Conservation (phyloP, 371 early-diverging fungal species). For the Vairimorpha apis region DNA sequence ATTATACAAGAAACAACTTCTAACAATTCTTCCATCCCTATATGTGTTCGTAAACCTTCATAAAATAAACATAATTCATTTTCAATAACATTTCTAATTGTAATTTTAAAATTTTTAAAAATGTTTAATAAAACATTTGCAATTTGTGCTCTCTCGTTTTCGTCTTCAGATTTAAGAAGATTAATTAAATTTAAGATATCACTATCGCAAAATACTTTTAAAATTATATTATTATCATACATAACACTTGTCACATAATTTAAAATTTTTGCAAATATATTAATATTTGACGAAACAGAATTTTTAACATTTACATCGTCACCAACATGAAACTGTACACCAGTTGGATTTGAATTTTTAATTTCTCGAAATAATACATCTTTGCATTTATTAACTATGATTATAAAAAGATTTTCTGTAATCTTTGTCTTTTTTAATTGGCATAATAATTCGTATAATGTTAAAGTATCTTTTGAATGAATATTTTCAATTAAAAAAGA, state of each 20-base stretch:
- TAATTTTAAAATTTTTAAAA: not conserved
- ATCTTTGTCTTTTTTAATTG: not conserved
- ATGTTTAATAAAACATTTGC: not conserved
- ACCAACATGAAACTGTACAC: not conserved
- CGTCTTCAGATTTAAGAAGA: conserved; percentile 14
- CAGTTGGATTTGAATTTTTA: conserved; percentile 1
- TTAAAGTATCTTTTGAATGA: conserved; percentile 5
- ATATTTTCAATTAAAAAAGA: too few relatives aligned
- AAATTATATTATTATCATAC: not conserved
- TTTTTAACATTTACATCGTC: conserved; percentile 7
- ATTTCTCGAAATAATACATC: not conserved
- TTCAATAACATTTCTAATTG: not conserved
- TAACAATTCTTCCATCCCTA: conserved; percentile 3
- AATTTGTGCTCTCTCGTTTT: not conserved
- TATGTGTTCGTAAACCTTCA: not conserved
- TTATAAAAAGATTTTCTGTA: not conserved
- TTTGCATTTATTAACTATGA: not conserved
- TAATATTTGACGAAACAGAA: not conserved
- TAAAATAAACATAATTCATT: conserved; percentile 8
- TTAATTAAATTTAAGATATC: not conserved
- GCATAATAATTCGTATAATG: not conserved
- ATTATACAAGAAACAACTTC: not conserved
- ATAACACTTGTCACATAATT: not conserved
- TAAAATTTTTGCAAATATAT: conserved; percentile 14
- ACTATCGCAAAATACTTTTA: not conserved